Conservation (phyloP, 108 stramenopile species). For the Pseudonitzschia pungens region DNA sequence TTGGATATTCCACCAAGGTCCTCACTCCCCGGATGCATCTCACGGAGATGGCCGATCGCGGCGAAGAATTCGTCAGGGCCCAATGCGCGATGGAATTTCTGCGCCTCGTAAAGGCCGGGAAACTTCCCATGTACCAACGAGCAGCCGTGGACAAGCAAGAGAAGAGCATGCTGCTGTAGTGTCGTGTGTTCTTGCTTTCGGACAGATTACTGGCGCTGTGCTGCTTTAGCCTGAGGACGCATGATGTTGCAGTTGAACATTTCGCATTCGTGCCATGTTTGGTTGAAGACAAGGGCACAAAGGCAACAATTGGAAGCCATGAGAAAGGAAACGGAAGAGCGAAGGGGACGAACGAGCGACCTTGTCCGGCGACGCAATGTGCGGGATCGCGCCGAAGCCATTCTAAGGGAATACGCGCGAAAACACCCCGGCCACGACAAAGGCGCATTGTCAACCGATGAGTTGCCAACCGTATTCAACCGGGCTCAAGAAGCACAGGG, state of each 20-base stretch:
- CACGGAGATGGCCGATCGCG: conserved; percentile 82
- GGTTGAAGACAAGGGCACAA: not conserved
- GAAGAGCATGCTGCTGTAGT: conserved; percentile 1
- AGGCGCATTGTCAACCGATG: conserved; percentile 51
- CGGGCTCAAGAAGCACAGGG: conserved; percentile 60
- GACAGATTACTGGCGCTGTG: conserved; percentile 26
- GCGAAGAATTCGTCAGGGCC: conserved; percentile 53
- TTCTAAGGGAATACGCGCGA: conserved; percentile 53
- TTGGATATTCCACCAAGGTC: conserved; percentile 92
- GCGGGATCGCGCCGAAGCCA: conserved; percentile 61
- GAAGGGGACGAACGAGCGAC: conserved; percentile 27
- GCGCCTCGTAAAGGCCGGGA: conserved; percentile 77
- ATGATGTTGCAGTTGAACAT: conserved; percentile 15
- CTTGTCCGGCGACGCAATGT: conserved; percentile 56
- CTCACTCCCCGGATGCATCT: conserved; percentile 90
- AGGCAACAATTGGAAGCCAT: conserved; percentile 1
- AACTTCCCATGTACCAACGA: conserved; percentile 71
- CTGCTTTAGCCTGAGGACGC: not conserved
- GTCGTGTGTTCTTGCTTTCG: conserved; percentile 23
- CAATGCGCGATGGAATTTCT: conserved; percentile 85
- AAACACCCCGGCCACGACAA: not conserved
- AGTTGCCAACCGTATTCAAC: conserved; percentile 68
- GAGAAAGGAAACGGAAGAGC: conserved; percentile 20
- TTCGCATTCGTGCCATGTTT: conserved; percentile 8
- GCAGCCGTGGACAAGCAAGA: conserved; percentile 44